These are phyloP conservation scores for Cardamine resedifolia DNA, from an alignment of 345 rosid genomes.

Conservation along the genomic window DNA sequence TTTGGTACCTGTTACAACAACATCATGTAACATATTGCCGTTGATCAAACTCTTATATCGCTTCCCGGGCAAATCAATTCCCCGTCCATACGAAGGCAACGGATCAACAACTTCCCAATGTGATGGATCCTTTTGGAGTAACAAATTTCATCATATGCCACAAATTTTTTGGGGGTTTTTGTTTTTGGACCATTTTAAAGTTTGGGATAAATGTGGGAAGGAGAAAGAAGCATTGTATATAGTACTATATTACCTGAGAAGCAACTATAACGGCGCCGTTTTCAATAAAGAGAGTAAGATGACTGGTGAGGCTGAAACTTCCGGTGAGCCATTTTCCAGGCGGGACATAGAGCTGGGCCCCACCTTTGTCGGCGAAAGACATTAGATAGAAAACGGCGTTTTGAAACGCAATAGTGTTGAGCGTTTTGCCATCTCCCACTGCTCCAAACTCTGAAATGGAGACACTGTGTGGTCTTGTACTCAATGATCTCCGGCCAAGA, in stretches of 20 bases:
- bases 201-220: not conserved
- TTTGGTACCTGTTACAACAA: slow-evolving; percentile 52
- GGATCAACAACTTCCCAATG: slow-evolving; percentile 53
- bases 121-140: slow-evolving; percentile 42
- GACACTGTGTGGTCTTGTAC: slow-evolving; percentile 47
- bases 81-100: slow-evolving; percentile 58
- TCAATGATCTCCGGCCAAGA: slow-evolving; percentile 22
- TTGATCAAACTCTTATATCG: slow-evolving; percentile 52
- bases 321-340: slow-evolving; percentile 59
- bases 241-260: slow-evolving; percentile 45
- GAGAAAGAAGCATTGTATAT: not conserved
- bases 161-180: not conserved
- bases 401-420: slow-evolving; percentile 57
- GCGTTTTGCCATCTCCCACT: slow-evolving; percentile 54
- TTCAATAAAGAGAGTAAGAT: slow-evolving; percentile 56
- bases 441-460: slow-evolving; percentile 62
- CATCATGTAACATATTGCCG: slow-evolving; percentile 46
- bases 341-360: slow-evolving; percentile 56
- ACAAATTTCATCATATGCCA: not conserved
- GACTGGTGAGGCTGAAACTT: slow-evolving; percentile 56
- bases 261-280: slow-evolving; percentile 56
- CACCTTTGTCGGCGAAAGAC: slow-evolving; percentile 58
- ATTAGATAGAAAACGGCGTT: slow-evolving; percentile 50
- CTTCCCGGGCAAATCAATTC: slow-evolving; percentile 47
- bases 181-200: not conserved